Conservation (phyloP, 768 basidiomycete species). For the Tricholoma terreum region DNA sequence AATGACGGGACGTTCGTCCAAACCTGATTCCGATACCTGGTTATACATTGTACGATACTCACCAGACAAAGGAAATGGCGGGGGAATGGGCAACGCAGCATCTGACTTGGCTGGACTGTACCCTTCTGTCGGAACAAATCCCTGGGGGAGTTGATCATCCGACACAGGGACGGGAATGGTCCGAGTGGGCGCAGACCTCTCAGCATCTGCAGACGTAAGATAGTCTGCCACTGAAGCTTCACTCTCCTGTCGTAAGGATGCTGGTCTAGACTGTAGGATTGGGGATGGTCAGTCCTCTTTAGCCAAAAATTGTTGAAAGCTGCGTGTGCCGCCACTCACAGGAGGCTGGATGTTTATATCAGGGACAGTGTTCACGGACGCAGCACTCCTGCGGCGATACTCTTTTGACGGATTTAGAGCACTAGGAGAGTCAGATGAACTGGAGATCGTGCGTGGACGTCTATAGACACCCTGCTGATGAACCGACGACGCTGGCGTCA, state of each 20-base stretch:
- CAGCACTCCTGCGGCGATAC: slow-evolving; percentile 10
- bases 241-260: slow-evolving; percentile 1
- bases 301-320: background rate
- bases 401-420: slow-evolving; percentile 6
- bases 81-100: slow-evolving; percentile 4
- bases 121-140: background rate
- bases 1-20: slow-evolving; percentile 2
- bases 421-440: slow-evolving; percentile 23
- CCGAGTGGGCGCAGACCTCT: background rate
- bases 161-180: background rate
- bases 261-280: slow-evolving; percentile 9
- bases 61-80: slow-evolving; percentile 10
- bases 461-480: slow-evolving; percentile 15
- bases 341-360: slow-evolving; percentile 37
- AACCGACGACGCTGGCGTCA: background rate
- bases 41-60: slow-evolving; percentile 3
- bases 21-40: slow-evolving; percentile 4
- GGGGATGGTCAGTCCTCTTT: background rate
- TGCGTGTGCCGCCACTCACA: slow-evolving; percentile 21
- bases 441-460: slow-evolving; percentile 21
- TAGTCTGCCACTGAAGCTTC: background rate
- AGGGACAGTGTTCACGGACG: slow-evolving; percentile 26
- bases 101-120: background rate
- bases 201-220: background rate
- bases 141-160: background rate